Evolutionary conservation across 495 filamentous ascomycete species (phyloP).

Genomic region (Aspergillus homomorphus): DNA sequence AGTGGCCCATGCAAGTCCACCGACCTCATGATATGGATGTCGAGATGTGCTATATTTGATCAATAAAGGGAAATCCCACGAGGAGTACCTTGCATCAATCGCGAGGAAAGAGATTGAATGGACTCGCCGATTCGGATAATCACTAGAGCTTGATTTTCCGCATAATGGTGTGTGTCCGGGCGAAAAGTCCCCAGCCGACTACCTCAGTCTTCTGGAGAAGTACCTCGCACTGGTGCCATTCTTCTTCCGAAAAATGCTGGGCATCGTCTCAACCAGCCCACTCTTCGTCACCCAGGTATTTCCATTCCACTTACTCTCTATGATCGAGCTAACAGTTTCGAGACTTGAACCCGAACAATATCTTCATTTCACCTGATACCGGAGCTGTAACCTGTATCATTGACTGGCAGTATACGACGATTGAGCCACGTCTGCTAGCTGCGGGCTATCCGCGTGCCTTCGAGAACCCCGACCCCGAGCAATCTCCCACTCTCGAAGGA

Average conservation of each 20-base stretch:
- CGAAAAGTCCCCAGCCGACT: slow-evolving; percentile 14
- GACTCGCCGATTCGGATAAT: slow-evolving; percentile 17
- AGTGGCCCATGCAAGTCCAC: slow-evolving; percentile 1
- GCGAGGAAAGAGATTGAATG: slow-evolving; percentile 22
- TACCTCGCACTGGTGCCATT: slow-evolving; percentile 22
- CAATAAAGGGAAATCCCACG: neutral
- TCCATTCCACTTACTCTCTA: neutral
- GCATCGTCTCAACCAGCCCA: slow-evolving; percentile 1
- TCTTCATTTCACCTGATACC: slow-evolving; percentile 25
- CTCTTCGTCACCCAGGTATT: slow-evolving; percentile 21
- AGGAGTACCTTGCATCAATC: slow-evolving; percentile 6
- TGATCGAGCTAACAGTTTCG: neutral
- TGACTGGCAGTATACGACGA: slow-evolving; percentile 28
- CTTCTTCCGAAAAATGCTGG: slow-evolving; percentile 16
- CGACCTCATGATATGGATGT: no score
- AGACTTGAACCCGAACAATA: slow-evolving; percentile 26
- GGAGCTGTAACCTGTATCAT: slow-evolving; percentile 24
- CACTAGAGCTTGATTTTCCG: slow-evolving; percentile 21
- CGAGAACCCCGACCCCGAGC: slow-evolving; percentile 21
- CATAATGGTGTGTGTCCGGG: slow-evolving; percentile 24
- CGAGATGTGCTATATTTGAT: no score
- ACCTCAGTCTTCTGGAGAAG: slow-evolving; percentile 20
- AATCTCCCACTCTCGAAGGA: slow-evolving; percentile 12
- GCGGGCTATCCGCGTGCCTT: slow-evolving; percentile 24
- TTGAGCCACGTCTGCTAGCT: slow-evolving; percentile 21